Base-by-base conservation (phyloP, 371 early-diverging fungal species). In the Funneliformis caledonium region DNA sequence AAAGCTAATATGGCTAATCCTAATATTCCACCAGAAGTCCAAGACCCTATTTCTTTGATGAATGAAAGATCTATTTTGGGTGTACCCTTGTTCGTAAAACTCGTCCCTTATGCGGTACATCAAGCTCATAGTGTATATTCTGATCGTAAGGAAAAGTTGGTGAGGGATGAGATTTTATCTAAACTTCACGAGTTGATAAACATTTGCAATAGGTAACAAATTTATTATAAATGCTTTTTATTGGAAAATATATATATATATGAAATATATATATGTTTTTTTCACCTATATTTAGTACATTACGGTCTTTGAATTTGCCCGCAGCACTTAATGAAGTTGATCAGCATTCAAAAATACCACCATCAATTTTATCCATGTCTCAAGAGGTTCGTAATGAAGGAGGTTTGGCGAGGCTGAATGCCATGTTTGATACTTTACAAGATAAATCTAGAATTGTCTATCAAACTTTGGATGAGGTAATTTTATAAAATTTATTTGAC, bases 71-170 rank as follows among this genome's bases (percentile, higher is more conserved):
- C 85, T 42, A 83, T 90, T 31, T 82, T 93, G 10, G 92, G 93
- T 37, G 84, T 90, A 14, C 96, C 96, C 1, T 84, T 97, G 76
- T 97, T 97, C 82, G 88, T 90, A 60, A 88, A 88, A 5, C 86
- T 97, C n/a, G 94, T 97, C 2, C 98, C 98, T 8, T 93, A 95
- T 85, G 94, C 94, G 2, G 94, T 97, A 3, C 96, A 97, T 85
- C 94, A 96, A 83, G 95, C 96, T 1, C 93, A 91, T 1, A 94
- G 94, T 64, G 88, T 94, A 0, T 97, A 96, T 85, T 85, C 88
- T 9, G 92, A 93, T 81, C 89, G 92, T 59, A 94, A 93, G 82
- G 94, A 96, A 52, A 86, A 87, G 67, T 82, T 93, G 31, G 89
- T 96, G 19, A 88, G 88, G 48, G 88, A 85, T n/a, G 90, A 91